Evolutionary conservation across 2,329 filamentous ascomycete genomes (phyloP).

Genomic region (Microsporum ferrugineum): DNA sequence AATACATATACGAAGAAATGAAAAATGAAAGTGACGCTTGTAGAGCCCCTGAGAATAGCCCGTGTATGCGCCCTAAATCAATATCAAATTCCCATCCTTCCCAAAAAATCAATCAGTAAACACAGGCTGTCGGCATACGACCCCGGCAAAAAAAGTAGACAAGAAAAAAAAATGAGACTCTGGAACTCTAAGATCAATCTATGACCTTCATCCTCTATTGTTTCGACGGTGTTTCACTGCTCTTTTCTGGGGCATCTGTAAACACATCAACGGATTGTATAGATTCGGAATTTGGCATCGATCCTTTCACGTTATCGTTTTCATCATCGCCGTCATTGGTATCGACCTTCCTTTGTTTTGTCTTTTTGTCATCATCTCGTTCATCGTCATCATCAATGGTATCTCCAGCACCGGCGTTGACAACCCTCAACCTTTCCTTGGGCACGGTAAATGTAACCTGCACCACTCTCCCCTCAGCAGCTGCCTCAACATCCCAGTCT

Average conservation of each 20-base stretch:
- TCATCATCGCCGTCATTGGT: conserved; percentile 2
- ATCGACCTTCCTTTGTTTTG: background rate
- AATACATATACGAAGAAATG: background rate
- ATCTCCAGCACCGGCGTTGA: conserved; percentile 54
- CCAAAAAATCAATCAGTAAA: background rate
- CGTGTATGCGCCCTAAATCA: background rate
- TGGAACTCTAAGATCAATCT: background rate
- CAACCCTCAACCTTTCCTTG: conserved; percentile 73
- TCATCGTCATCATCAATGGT: conserved; percentile 20
- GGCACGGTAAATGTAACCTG: conserved; percentile 92
- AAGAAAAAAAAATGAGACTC: background rate
- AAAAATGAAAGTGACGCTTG: background rate
- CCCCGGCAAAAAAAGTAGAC: background rate
- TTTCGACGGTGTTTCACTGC: background rate
- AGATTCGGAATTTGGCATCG: background rate
- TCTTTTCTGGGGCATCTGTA: background rate
- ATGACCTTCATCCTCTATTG: background rate
- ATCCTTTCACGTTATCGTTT: background rate
- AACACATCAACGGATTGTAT: background rate
- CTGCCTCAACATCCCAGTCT: conserved; percentile 67
- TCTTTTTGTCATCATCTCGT: conserved; percentile 3
- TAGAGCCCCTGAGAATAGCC: background rate
- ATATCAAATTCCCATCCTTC: background rate
- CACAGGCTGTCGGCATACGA: background rate
- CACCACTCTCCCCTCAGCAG: conserved; percentile 58